Evolutionary conservation across 225 moss, liverwort and hornwort genomes (phyloP), one percentile per base, ranked within the genome.

Genomic region (Bryoerythrophyllum caledonicum): DNA sequence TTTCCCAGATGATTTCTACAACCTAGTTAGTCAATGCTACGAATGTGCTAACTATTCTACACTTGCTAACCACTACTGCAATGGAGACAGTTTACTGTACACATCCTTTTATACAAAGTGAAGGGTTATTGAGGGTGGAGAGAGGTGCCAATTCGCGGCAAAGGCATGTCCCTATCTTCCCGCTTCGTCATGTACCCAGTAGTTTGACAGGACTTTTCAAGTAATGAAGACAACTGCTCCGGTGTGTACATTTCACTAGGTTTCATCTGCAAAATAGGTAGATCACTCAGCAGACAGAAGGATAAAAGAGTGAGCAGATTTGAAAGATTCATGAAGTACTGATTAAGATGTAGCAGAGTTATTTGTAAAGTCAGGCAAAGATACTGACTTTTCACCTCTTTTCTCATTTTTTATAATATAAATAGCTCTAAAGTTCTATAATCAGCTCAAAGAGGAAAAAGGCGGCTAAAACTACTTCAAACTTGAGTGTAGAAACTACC

Each of bases 141-240:
- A 58, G 76, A 71, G 25, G 63, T 81, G 30, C 67, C 87, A 40
- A 82, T 79, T 69, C 68, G 76, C 73, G 76, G 76, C 55, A 61
- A 71, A n/a, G 73, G 73, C 27, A 51, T 38, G 54, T 76, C 79
- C 37, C 64, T 55, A 19, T 68, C 74, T 59, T 84, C 84, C 32
- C 68, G 74, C 71, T 84, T 87, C 73, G 65, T 69, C 60, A 61
- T 60, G 71, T 41, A 30, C 63, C 75, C 78, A 52, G 63, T 32
- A 19, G 56, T 56, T 71, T 77, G 76, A 67, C 74, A 87, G 12
- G 81, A 77, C 53, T 77, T 84, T 70, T 84, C 79, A 57, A 87
- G 87, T 66, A 81, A 35, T 5, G 82, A 21, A 59, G 67, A 70
- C 53, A 87, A 74, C 79, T 87, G 79, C 64, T 82, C 87, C 55